Conservation (phyloP, 768 basidiomycete species). For the Boletellus emodensis region DNA sequence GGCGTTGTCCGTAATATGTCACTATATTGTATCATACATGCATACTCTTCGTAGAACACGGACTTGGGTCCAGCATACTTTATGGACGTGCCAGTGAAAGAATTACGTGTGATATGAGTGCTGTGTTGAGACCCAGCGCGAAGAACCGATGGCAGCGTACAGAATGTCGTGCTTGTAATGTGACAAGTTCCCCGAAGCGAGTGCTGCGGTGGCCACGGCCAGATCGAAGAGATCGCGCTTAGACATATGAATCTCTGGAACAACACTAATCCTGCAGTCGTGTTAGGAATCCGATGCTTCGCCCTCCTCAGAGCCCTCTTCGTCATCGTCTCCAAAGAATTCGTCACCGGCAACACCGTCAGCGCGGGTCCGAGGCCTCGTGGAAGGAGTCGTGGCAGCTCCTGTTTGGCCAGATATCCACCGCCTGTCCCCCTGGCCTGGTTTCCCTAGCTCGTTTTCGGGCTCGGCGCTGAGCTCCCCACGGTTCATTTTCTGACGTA, state of each 20-base stretch:
- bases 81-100: too few relatives aligned
- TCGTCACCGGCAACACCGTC: conserved; percentile 21
- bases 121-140: too few relatives aligned
- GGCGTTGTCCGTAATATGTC: neutral
- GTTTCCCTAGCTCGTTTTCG: conserved; percentile 39
- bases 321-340: conserved; percentile 30
- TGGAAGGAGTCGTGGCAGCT: conserved; percentile 1
- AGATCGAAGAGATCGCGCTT: too few relatives aligned
- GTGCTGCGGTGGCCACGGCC: too few relatives aligned
- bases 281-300: conserved; percentile 13
- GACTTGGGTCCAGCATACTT: too few relatives aligned
- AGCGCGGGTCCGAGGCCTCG: conserved; percentile 1
- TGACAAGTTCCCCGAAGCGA: too few relatives aligned
- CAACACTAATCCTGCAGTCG: neutral
- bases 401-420: neutral
- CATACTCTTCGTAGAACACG: too few relatives aligned
- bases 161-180: too few relatives aligned
- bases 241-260: conserved; percentile 20
- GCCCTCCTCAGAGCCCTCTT: conserved; percentile 13
- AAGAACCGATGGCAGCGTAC: too few relatives aligned
- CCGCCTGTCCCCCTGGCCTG: conserved; percentile 6
- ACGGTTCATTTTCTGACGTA: conserved; percentile 54
- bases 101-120: too few relatives aligned
- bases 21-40: neutral
- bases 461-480: conserved; percentile 60